Evolutionary conservation across 2,329 filamentous ascomycete species (phyloP).

Genomic region (Cladosporium austrohemisphaericum): DNA sequence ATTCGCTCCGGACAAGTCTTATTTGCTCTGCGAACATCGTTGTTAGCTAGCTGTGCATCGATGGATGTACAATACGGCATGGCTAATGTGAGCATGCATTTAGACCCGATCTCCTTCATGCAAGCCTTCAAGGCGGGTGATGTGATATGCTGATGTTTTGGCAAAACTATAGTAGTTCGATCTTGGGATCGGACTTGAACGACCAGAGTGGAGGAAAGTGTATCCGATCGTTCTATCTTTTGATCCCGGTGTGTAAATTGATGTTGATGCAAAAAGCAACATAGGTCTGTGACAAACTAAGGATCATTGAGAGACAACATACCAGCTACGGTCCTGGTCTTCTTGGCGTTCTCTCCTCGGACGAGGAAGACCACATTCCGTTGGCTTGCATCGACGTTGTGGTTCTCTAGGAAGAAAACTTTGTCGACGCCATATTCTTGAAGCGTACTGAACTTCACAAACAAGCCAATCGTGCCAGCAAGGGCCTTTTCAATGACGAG

Average conservation of each 20-base stretch:
- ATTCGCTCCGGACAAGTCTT: conserved; percentile 81
- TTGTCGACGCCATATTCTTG: conserved; percentile 98
- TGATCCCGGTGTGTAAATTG: conserved; percentile 43
- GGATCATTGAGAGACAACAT: conserved; percentile 28
- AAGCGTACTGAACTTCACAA: conserved; percentile 91
- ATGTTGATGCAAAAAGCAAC: neutral
- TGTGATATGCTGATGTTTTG: conserved; percentile 15
- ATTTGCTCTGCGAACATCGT: conserved; percentile 80
- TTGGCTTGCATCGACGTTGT: conserved; percentile 90
- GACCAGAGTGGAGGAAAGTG: conserved; percentile 50
- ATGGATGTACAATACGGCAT: neutral
- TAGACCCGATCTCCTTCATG: conserved; percentile 12
- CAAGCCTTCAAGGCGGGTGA: conserved; percentile 7
- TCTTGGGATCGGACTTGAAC: conserved; percentile 39
- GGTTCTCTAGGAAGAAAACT: conserved; percentile 93
- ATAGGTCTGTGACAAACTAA: too few relatives aligned
- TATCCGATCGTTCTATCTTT: conserved; percentile 59
- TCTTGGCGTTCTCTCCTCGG: conserved; percentile 79
- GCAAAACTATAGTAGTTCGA: conserved; percentile 21
- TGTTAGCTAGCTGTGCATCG: neutral
- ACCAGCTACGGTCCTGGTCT: conserved; percentile 87
- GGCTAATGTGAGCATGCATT: conserved; percentile 14
- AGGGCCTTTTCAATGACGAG: conserved; percentile 87
- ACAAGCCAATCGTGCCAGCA: conserved; percentile 81
- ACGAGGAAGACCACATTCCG: conserved; percentile 93